phyloP scores from a whole-genome alignment of 2,329 filamentous ascomycete species.

The Clonostachys rosea region DNA sequence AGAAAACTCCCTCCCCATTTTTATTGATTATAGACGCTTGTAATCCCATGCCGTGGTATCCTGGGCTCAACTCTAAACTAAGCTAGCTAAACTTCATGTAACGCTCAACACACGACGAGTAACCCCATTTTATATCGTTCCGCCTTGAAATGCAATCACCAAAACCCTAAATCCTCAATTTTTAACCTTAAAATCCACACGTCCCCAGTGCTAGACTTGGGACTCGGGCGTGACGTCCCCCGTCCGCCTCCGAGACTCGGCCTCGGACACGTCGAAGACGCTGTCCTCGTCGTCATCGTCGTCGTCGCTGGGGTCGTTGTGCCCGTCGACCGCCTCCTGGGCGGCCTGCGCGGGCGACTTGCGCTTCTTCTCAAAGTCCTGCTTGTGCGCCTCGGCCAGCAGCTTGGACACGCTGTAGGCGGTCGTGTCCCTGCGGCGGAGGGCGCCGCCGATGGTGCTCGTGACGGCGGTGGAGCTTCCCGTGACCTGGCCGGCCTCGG shows the following conservation, averaged over 20 bases:
- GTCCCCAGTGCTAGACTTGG: too few relatives aligned
- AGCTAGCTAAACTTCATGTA: too few relatives aligned
- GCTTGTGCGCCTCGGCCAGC: conserved; percentile 79
- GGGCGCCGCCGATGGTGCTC: conserved; percentile 10
- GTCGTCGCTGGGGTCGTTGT: conserved; percentile 21
- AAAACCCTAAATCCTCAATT: too few relatives aligned
- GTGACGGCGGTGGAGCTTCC: conserved; percentile 12
- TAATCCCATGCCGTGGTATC: too few relatives aligned
- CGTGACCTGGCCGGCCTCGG: conserved; percentile 1
- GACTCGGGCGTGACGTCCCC: not conserved
- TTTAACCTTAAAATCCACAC: too few relatives aligned
- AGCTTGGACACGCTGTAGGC: conserved; percentile 47
- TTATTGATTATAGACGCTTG: too few relatives aligned
- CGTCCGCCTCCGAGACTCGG: conserved; percentile 11
- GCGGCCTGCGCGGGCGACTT: conserved; percentile 21
- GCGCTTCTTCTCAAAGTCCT: conserved; percentile 85
- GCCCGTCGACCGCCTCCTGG: conserved; percentile 9
- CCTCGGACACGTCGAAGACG: conserved; percentile 19
- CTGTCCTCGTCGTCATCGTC: conserved; percentile 18
- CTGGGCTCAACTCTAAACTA: too few relatives aligned
- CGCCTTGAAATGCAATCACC: too few relatives aligned
- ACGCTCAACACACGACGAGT: too few relatives aligned
- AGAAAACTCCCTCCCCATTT: too few relatives aligned
- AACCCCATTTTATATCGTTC: too few relatives aligned
- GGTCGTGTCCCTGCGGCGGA: conserved; percentile 24